Evolutionary conservation across 75 land plant species (phyloP), one percentile per base, ranked within the genome.

Genomic region (Selaginella moellendorffii): DNA sequence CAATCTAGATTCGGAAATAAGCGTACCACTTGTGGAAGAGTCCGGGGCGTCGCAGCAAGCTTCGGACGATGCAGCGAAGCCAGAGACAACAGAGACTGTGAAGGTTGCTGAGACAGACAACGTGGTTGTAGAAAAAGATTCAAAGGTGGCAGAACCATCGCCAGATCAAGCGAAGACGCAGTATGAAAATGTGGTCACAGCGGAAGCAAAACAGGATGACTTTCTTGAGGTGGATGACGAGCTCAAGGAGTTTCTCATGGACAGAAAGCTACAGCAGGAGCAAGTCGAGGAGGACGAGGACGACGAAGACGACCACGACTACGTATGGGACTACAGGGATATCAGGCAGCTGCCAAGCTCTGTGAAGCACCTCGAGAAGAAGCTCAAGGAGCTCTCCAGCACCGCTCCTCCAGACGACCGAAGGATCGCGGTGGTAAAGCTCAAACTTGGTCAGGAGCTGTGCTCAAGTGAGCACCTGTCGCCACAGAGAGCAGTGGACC

Each of bases 371-470:
- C 46, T 36, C 14, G 46, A 36, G 14, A 36, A 36, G 46, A 36
- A 36, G 46, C 46, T 36, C 10, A 5, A 36, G 14, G 46, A 36
- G 46, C 46, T 36, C 46, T 5, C 46, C 5, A 36, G 46, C 46
- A 36, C 46, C 10, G 46, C 46, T 36, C 46, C 46, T 36, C 14
- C 46, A 36, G 46, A 36, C 46, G 46, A 36, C 46, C 5, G 46
- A 36, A 5, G 46, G 46, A 36, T 36, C 14, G 46, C 46, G 5
- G 46, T 36, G 10, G 76, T 85, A 22, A 78, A 77, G 27, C 81
- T 83, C 19, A 83, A 85, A 69, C 70, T 77, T 46, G 78, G 74
- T 1, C 54, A 71, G 29, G 67, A 74, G 71, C 54, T 81, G 1
- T 81, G 0, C 9, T 81, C 67, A 27, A 66, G 52, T 1, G 82